Percentiles rank a stretch among this genome's conserved stretches.
Evolutionary conservation across 768 basidiomycete genomes (phyloP).

Genomic region (Suillus occidentalis): DNA sequence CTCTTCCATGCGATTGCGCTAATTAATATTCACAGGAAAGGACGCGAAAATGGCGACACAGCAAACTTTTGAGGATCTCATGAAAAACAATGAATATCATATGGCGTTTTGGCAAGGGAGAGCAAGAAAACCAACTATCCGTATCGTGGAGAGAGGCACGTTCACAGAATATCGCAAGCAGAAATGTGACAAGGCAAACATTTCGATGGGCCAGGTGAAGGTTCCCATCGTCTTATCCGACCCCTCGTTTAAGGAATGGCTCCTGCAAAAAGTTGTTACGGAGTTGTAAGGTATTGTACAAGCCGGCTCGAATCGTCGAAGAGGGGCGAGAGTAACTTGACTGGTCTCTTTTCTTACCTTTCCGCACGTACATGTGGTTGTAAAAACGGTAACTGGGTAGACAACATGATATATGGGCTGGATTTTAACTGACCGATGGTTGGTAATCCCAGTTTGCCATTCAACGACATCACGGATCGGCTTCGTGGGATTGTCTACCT

Average conservation of each 20-base stretch:
- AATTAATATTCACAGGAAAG: not conserved
- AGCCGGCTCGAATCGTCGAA: not conserved
- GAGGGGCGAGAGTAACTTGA: not conserved
- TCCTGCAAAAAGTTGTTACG: constrained; percentile 6
- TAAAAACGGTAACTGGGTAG: too few species aligned
- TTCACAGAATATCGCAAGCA: constrained; percentile 11
- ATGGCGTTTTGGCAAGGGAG: not conserved
- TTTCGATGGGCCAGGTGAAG: constrained; percentile 9
- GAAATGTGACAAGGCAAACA: not conserved
- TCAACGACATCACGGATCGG: not conserved
- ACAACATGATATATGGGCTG: not conserved
- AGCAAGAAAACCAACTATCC: constrained; percentile 8
- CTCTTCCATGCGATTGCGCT: not conserved
- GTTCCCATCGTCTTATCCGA: constrained; percentile 11
- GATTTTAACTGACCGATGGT: not conserved
- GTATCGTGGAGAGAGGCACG: constrained; percentile 10
- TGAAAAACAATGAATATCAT: not conserved
- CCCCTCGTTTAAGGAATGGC: constrained; percentile 5
- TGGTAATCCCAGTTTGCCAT: too few species aligned
- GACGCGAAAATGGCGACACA: not conserved
- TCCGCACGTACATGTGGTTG: too few species aligned
- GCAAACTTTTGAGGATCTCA: not conserved
- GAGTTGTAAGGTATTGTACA: constrained; percentile 2
- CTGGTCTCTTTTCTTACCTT: too few species aligned
- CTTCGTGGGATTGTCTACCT: too few species aligned